phyloP scores from a whole-genome alignment of 2,329 filamentous ascomycete genomes.

The Leptographium wingfieldii region DNA sequence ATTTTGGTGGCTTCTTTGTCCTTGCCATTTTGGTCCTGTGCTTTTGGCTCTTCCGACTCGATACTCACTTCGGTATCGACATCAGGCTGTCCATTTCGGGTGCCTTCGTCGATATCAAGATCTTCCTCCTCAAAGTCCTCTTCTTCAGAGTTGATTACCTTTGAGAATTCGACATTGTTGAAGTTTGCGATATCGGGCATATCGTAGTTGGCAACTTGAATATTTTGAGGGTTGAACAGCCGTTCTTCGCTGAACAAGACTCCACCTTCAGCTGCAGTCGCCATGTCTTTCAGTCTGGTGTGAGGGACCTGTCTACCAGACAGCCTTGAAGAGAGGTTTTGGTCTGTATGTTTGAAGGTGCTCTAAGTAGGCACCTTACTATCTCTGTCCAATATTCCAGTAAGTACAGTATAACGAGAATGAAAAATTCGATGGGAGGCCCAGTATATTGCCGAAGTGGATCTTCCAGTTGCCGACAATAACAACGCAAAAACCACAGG shows the following conservation, averaged over 20 bases:
- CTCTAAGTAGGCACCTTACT: background rate
- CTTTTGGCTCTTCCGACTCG: background rate
- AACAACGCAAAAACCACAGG: background rate
- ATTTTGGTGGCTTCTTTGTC: background rate
- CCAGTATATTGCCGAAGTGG: background rate
- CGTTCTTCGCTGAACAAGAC: conserved; percentile 27
- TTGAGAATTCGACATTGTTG: conserved; percentile 28
- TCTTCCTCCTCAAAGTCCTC: conserved; percentile 18
- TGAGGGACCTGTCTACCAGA: conserved; percentile 17
- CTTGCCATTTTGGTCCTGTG: background rate
- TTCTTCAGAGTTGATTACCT: conserved; percentile 26
- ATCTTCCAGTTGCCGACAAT: background rate
- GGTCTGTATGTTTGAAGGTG: conserved; percentile 16
- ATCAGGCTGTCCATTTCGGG: background rate
- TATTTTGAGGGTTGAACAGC: conserved; percentile 25
- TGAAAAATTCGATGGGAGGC: background rate
- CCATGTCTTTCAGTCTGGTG: conserved; percentile 25
- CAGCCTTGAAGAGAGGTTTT: conserved; percentile 16
- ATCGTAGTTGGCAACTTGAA: conserved; percentile 30
- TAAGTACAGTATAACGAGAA: background rate
- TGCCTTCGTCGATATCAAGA: conserved; percentile 9
- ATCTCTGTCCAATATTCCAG: background rate
- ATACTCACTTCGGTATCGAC: background rate
- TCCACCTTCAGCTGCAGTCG: conserved; percentile 19
- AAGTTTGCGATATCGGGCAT: conserved; percentile 26